Base-by-base conservation (phyloP, 2,329 filamentous ascomycete species). In the Boeremia exigua region DNA sequence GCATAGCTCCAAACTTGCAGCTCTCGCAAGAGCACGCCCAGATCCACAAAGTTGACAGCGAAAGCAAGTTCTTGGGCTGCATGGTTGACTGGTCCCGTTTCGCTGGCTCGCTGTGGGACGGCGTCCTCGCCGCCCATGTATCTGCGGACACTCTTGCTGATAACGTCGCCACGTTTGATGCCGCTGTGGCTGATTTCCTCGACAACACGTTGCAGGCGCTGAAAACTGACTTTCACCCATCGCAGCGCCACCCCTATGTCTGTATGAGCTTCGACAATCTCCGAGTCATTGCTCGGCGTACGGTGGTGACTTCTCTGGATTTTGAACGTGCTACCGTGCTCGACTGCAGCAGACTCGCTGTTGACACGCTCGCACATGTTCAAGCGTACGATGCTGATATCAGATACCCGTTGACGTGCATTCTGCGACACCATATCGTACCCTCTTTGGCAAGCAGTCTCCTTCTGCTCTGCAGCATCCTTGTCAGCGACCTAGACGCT, bases 21-120 rank as follows among this genome's bases (percentile, higher is more conserved):
- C 3, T 25, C n/a, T 33, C 32, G 27, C 33, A 32, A 5, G 25
- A 12, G 12, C 36, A 40, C 10, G 6, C 8, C 19, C n/a, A 34
- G 6, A 3, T 19, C 11, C 8, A 30, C 15, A 32, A 50, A 11
- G 12, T 14, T 5, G 14, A 36, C 12, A 37, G 40, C n/a, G 28
- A 9, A 10, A 32, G 29, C 19, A 45, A 43, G 3, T 72, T 63
- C 39, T 49, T 72, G 1, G 55, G 59, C 17, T 65, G 57, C 12
- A 65, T 68, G 63, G 51, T 67, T 2, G 54, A 57, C n/a, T 69
- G 67, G 66, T 67, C 65, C 6, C 66, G 60, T 15, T 59, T 70
- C 7, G 61, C 64, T 15, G 62, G 64, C 19, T 60, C 64, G 2
- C 55, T 64, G 5, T 67, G 64, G 59, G 71, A 73, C n/a, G 54